Percentiles rank a stretch among this genome's conserved stretches.
Evolutionary conservation across 2,329 filamentous ascomycete genomes (phyloP).

Genomic region (Fusarium dimerum): DNA sequence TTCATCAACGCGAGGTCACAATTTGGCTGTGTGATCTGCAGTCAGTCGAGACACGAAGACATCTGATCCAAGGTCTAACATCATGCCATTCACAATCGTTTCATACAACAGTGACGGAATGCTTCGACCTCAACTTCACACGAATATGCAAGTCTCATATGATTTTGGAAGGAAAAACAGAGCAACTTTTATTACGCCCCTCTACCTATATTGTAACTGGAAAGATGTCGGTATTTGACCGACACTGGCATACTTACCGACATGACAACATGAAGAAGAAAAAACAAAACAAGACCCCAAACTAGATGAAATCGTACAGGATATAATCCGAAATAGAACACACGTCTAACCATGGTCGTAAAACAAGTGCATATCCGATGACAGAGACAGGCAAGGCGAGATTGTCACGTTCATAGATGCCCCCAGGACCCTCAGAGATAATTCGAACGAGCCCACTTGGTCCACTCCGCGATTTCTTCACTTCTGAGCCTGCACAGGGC

Average conservation of each 20-base stretch:
- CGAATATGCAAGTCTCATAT: neutral
- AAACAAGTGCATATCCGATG: constrained; percentile 7
- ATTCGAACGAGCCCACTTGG: constrained; percentile 37
- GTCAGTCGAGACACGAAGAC: neutral
- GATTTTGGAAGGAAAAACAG: constrained; percentile 5
- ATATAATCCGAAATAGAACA: constrained; percentile 16
- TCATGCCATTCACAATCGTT: neutral
- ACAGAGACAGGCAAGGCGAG: constrained; percentile 18
- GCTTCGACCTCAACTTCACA: neutral
- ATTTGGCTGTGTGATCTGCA: neutral
- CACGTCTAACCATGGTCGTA: constrained; percentile 17
- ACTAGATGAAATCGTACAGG: constrained; percentile 13
- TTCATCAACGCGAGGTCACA: neutral
- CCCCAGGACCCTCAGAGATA: constrained; percentile 42
- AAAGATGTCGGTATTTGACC: constrained; percentile 20
- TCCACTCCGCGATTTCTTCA: constrained; percentile 25
- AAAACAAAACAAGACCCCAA: constrained; percentile 16
- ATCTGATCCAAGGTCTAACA: neutral
- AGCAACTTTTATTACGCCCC: constrained; percentile 33
- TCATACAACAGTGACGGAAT: neutral
- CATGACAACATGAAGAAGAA: constrained; percentile 21
- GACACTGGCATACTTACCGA: constrained; percentile 31
- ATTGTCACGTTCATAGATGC: constrained; percentile 30
- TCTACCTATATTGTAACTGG: constrained; percentile 19
- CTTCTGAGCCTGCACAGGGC: neutral